Evolutionary conservation across 225 moss, liverwort and hornwort genomes (phyloP).

Genomic region (Polytrichum commune): DNA sequence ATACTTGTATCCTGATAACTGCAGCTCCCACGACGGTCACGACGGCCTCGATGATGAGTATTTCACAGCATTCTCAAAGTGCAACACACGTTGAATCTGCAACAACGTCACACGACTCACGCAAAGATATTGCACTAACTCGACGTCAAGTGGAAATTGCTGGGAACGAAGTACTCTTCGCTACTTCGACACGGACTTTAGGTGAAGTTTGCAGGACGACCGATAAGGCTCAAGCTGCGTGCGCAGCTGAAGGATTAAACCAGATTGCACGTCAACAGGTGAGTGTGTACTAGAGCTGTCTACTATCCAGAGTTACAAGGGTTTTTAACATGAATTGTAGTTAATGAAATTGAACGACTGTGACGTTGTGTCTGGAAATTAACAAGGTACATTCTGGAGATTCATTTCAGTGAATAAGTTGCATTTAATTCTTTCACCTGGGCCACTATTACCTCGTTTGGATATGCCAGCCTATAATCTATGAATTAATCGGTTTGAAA

Average conservation of each 20-base stretch:
- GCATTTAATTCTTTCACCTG: too few species aligned
- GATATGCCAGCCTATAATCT: too few species aligned
- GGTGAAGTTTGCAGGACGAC: conserved; percentile 27
- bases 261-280: conserved; percentile 19
- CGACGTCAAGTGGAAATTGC: conserved; percentile 5
- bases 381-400: too few species aligned
- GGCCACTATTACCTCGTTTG: too few species aligned
- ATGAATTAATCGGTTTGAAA: too few species aligned
- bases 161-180: neutral
- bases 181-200: conserved; percentile 10
- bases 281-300: neutral
- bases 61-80: conserved; percentile 4
- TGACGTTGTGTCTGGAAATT: too few species aligned
- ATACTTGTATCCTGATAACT: too few species aligned
- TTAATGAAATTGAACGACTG: too few species aligned
- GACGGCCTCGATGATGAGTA: neutral
- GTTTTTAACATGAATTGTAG: too few species aligned
- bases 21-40: too few species aligned
- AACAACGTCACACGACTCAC: conserved; percentile 6
- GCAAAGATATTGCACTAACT: conserved; percentile 5
- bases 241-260: conserved; percentile 8
- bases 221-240: conserved; percentile 17
- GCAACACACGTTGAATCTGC: conserved; percentile 10
- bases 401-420: too few species aligned
- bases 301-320: too few species aligned